These are phyloP conservation scores for Hymenoscyphus repandus DNA, from an alignment of 2,329 filamentous ascomycete species.

Conservation along the genomic window DNA sequence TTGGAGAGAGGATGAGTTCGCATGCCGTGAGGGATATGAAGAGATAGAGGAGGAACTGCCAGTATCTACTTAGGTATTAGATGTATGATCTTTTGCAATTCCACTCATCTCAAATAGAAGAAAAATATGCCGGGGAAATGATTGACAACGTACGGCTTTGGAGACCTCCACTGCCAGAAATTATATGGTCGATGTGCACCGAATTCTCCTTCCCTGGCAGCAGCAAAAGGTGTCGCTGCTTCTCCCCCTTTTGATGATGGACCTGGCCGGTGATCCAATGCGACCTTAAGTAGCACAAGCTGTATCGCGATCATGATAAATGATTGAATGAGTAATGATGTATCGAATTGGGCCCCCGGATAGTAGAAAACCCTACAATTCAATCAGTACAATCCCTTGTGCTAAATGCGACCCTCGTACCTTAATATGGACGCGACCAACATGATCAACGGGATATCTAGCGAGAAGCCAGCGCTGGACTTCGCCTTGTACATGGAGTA, in stretches of 20 bases:
- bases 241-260: conserved; percentile 57
- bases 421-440: conserved; percentile 62
- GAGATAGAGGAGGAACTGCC: conserved; percentile 70
- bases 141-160: conserved; percentile 50
- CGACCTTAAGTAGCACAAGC: conserved; percentile 59
- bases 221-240: conserved; percentile 57
- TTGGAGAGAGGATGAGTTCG: conserved; percentile 61
- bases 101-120: neutral
- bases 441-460: conserved; percentile 70
- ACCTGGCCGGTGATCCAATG: conserved; percentile 60
- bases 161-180: conserved; percentile 78
- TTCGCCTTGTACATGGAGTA: conserved; percentile 58
- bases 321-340: conserved; percentile 57
- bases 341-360: conserved; percentile 60
- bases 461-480: conserved; percentile 63
- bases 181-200: conserved; percentile 57
- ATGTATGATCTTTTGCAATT: neutral
- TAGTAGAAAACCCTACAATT: conserved; percentile 61
- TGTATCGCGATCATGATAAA: conserved; percentile 62
- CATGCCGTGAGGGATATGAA: conserved; percentile 53
- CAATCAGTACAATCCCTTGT: conserved; percentile 9
- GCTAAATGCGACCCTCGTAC: conserved; percentile 34
- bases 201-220: conserved; percentile 24
- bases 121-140: neutral
- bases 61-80: conserved; percentile 50